phyloP scores from a whole-genome alignment of 129 eudicot species.

The Heracleum sosnowskyi region DNA sequence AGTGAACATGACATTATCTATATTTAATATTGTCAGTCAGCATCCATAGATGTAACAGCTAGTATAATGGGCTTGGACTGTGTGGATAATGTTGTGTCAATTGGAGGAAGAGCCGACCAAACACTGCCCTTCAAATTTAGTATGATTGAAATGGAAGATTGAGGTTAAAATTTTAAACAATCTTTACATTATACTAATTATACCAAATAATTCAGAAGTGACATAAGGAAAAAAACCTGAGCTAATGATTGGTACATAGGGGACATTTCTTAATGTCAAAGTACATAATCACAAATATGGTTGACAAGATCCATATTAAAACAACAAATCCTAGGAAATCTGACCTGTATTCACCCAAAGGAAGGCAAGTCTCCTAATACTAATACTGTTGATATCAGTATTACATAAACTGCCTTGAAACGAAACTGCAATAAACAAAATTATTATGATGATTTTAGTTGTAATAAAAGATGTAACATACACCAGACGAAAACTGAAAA shows the following conservation, averaged over 20 bases:
- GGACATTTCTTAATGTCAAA: not conserved
- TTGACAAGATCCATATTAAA: not conserved
- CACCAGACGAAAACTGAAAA: no score
- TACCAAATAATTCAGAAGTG: not conserved
- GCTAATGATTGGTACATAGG: not conserved
- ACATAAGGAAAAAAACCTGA: not conserved
- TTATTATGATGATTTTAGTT: no score
- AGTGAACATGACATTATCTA: not conserved
- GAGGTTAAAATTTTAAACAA: conserved; percentile 25
- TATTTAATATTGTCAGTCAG: not conserved
- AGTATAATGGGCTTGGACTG: conserved; percentile 55
- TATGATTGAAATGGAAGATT: conserved; percentile 24
- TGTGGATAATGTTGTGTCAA: conserved; percentile 37
- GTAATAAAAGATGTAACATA: no score
- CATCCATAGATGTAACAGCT: conserved; percentile 80
- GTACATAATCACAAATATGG: not conserved
- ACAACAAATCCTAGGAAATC: conserved; percentile 9
- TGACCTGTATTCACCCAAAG: conserved; percentile 98
- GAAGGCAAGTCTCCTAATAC: conserved; percentile 80
- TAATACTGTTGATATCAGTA: no score
- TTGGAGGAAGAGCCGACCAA: conserved; percentile 91
- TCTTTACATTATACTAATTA: not conserved
- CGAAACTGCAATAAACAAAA: no score
- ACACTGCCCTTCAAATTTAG: conserved; percentile 99
- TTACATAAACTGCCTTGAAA: no score